Percentiles rank a stretch among this genome's conserved stretches.
Conservation (phyloP, 345 rosid genomes). For the Carallia brachiata region DNA sequence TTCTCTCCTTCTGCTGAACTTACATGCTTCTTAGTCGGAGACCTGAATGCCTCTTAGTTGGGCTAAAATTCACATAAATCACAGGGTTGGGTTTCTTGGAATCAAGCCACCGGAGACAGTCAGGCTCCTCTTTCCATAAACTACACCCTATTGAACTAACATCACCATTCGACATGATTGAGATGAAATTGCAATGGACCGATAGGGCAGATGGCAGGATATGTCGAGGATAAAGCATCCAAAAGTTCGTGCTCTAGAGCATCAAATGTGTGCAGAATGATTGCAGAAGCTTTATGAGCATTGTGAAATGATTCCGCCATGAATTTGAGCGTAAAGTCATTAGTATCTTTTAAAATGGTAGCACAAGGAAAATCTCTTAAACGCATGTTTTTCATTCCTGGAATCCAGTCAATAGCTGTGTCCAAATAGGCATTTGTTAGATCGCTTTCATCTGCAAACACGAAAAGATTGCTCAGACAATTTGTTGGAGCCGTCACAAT, state of each 20-base stretch:
- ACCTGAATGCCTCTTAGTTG: too few species aligned
- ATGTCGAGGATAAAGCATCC: background rate
- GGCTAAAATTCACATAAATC: slow-evolving; percentile 24
- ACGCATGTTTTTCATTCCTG: slow-evolving; percentile 19
- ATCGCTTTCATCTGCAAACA: too few species aligned
- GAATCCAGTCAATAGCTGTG: too few species aligned
- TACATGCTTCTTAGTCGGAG: too few species aligned
- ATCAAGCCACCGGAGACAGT: slow-evolving; percentile 20
- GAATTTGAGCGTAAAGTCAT: slow-evolving; percentile 29
- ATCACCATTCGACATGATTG: background rate
- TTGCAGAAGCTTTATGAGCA: slow-evolving; percentile 28
- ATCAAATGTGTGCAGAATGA: slow-evolving; percentile 15
- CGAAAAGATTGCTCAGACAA: background rate
- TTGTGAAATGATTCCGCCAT: background rate
- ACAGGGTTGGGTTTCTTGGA: slow-evolving; percentile 13
- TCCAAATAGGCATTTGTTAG: too few species aligned
- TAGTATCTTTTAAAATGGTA: slow-evolving; percentile 24
- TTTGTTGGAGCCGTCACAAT: too few species aligned
- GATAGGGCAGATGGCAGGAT: slow-evolving; percentile 21
- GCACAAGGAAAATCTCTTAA: slow-evolving; percentile 42
- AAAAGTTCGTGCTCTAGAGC: slow-evolving; percentile 31
- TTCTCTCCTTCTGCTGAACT: too few species aligned
- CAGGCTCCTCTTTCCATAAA: slow-evolving; percentile 25
- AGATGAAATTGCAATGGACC: slow-evolving; percentile 24
- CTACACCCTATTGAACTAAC: background rate